Percentiles rank a stretch among this genome's conserved stretches.
Conservation (phyloP, 2,329 filamentous ascomycete genomes). For the Cadophora sp. region DNA sequence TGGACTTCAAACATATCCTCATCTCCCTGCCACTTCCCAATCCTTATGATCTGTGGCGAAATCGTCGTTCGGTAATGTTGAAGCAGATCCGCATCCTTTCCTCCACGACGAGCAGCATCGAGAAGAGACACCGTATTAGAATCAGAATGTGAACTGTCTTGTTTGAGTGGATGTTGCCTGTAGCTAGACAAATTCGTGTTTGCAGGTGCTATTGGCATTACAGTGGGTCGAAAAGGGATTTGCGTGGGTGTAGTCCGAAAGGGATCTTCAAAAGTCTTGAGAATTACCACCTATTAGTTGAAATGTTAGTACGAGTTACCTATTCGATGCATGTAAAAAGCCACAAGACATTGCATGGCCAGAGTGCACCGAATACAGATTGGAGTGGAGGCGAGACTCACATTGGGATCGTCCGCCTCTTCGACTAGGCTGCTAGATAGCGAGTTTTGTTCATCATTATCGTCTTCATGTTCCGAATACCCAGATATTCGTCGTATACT, state of each 20-base stretch:
- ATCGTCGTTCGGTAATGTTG: slow-evolving; percentile 42
- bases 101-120: slow-evolving; percentile 19
- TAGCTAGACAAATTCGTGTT: not conserved
- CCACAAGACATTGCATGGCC: too few species aligned
- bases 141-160: not conserved
- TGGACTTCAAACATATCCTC: slow-evolving; percentile 54
- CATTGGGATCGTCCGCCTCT: slow-evolving; percentile 4
- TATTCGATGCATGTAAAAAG: not conserved
- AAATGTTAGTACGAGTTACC: not conserved
- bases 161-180: not conserved
- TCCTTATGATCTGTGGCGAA: slow-evolving; percentile 37
- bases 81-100: slow-evolving; percentile 29
- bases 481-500: not conserved
- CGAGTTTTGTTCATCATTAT: not conserved
- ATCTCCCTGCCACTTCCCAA: slow-evolving; percentile 36
- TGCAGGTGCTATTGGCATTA: slow-evolving; percentile 16
- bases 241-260: slow-evolving; percentile 8
- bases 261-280: slow-evolving; percentile 30
- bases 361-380: too few species aligned
- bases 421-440: not conserved
- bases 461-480: not conserved
- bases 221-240: not conserved
- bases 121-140: slow-evolving; percentile 6
- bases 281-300: slow-evolving; percentile 11
- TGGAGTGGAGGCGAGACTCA: not conserved